Evolutionary conservation across 345 rosid genomes (phyloP).

Genomic region (Bruguiera parviflora): DNA sequence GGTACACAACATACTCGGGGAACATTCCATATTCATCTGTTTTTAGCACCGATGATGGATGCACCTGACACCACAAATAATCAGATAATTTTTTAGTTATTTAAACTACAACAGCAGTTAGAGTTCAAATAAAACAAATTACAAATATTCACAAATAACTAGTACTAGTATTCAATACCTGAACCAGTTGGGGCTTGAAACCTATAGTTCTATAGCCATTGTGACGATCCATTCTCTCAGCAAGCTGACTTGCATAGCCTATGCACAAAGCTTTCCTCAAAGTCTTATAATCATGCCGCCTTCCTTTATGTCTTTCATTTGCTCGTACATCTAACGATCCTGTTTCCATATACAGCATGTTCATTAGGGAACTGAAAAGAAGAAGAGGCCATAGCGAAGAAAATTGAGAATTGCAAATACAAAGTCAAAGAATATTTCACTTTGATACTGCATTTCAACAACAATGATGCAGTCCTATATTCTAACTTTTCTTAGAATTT

Average conservation of each 20-base stretch:
- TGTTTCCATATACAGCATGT: conserved; percentile 23
- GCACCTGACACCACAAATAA: conserved; percentile 48
- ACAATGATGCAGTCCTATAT: too few species aligned
- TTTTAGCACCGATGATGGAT: conserved; percentile 71
- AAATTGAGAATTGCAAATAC: neutral
- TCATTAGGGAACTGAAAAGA: neutral
- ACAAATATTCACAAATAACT: too few species aligned
- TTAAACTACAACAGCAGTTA: neutral
- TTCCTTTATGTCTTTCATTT: conserved; percentile 43
- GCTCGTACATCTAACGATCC: conserved; percentile 66
- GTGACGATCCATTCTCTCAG: conserved; percentile 87
- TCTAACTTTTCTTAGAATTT: too few species aligned
- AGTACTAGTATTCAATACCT: conserved; percentile 41
- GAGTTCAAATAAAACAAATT: neutral
- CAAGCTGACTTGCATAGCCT: conserved; percentile 84
- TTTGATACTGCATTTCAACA: neutral
- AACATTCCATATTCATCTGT: conserved; percentile 70
- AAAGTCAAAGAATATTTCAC: neutral
- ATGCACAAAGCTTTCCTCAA: conserved; percentile 82
- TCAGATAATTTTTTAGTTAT: neutral
- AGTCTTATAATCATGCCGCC: conserved; percentile 51
- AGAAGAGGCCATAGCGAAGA: neutral
- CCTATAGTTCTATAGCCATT: conserved; percentile 79
- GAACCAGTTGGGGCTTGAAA: conserved; percentile 76
- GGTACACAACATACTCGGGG: conserved; percentile 72